A percentile compares a stretch with the other conserved stretches of the same genome.
Evolutionary conservation across 1,284 basidiomycete genomes (phyloP).

Genomic region (Singerocomus inundabilis): DNA sequence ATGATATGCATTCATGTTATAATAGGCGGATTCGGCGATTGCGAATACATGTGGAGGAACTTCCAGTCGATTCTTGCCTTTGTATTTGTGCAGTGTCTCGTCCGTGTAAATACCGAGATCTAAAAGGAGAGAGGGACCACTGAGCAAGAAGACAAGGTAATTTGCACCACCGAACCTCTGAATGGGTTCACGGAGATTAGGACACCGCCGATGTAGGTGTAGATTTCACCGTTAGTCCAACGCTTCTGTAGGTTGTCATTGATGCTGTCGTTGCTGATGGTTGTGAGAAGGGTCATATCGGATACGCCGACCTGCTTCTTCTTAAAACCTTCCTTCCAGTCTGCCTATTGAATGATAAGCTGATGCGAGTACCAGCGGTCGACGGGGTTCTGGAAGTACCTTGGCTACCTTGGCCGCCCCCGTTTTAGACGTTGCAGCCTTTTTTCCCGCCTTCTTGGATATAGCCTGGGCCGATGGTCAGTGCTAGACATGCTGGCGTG

Average conservation of each 20-base stretch:
- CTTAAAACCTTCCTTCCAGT: constrained; percentile 98
- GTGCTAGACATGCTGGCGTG: neutral
- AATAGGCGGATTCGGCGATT: constrained; percentile 96
- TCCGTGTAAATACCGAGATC: constrained; percentile 98
- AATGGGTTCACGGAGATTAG: constrained; percentile 99
- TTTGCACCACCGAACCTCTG: constrained; percentile 58
- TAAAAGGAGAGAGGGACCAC: constrained; percentile 30
- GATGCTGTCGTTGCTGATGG: constrained; percentile 97
- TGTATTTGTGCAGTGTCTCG: constrained; percentile 82
- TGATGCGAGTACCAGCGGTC: constrained; percentile 1
- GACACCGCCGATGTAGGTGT: constrained; percentile 98
- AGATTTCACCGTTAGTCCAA: constrained; percentile 95
- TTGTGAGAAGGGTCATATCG: constrained; percentile 97
- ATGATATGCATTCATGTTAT: constrained; percentile 99
- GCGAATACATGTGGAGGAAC: constrained; percentile 98
- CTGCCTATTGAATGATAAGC: constrained; percentile 58
- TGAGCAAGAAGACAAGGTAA: constrained; percentile 2
- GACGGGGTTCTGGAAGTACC: constrained; percentile 39
- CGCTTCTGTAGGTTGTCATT: constrained; percentile 98
- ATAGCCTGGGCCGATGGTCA: constrained; percentile 56
- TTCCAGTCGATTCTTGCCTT: constrained; percentile 97
- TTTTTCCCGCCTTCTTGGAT: constrained; percentile 92
- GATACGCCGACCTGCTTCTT: constrained; percentile 97
- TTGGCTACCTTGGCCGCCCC: constrained; percentile 69
- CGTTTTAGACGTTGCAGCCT: constrained; percentile 67